These are phyloP conservation scores for Stentor roeselii DNA, from an alignment of 73 alveolate species.

Conservation along the genomic window DNA sequence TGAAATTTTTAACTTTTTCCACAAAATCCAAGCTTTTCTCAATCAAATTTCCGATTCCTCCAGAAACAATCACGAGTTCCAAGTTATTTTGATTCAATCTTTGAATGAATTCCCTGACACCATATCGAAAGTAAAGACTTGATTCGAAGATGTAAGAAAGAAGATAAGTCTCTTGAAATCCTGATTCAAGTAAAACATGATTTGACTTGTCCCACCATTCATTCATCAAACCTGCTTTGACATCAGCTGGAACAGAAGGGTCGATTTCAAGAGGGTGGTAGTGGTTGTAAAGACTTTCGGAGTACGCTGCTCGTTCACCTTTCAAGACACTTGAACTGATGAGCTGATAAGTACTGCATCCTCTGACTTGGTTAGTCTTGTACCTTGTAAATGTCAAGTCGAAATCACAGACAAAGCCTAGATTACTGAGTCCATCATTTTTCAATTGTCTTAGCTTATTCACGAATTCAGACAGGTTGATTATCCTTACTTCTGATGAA, in stretches of 20 bases:
- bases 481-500: too few species aligned
- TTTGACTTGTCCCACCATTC: constrained; percentile 11
- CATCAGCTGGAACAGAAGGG: background rate
- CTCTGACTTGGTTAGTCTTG: background rate
- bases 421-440: background rate
- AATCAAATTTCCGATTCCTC: constrained; percentile 11
- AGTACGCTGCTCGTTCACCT: background rate
- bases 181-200: background rate
- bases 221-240: background rate
- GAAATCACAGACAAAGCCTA: background rate
- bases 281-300: background rate
- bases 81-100: background rate
- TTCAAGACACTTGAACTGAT: background rate
- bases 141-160: background rate
- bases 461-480: background rate
- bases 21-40: background rate
- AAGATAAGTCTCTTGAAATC: background rate
- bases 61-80: background rate
- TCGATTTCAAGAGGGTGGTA: constrained; percentile 16
- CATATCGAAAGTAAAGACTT: background rate
- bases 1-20: background rate
- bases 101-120: background rate
- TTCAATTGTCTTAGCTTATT: background rate
- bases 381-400: background rate
- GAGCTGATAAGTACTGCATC: background rate